A percentile compares a stretch with the other conserved stretches of the same genome.
Evolutionary conservation across 805 yeast species (phyloP).

Genomic region (Wickerhamiella cacticola): DNA sequence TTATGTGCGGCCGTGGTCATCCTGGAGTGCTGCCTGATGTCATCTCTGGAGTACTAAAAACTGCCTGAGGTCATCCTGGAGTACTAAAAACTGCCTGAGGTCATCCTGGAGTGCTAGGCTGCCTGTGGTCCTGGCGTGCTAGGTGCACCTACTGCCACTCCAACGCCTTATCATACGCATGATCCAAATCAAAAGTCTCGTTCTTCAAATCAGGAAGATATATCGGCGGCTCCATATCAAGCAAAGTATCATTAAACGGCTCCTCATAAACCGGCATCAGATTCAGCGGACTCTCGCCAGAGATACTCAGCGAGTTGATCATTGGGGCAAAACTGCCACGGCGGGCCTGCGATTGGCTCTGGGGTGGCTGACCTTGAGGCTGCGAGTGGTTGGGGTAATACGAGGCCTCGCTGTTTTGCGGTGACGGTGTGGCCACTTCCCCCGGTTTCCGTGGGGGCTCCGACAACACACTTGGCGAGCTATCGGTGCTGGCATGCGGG

Average conservation of each 20-base stretch:
- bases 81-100: no score
- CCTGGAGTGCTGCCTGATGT: no score
- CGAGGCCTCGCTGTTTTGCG: slow-evolving; percentile 3
- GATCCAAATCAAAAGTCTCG: background rate
- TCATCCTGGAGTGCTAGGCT: no score
- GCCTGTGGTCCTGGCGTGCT: no score
- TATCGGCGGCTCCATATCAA: slow-evolving; percentile 11
- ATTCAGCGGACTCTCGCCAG: background rate
- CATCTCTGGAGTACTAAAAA: no score
- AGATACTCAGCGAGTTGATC: background rate
- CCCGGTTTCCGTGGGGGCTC: background rate
- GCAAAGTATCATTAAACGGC: slow-evolving; percentile 5
- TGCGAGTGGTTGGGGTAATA: background rate
- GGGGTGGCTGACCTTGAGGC: background rate
- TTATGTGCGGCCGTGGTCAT: no score
- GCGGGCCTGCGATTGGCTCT: no score
- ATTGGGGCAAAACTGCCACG: no score
- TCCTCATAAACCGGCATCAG: slow-evolving; percentile 9
- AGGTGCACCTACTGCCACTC: slow-evolving; percentile 6
- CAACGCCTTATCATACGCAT: slow-evolving; percentile 1
- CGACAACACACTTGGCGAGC: slow-evolving; percentile 5
- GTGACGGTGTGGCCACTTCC: background rate
- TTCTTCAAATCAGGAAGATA: slow-evolving; percentile 8
- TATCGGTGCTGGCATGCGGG: slow-evolving; percentile 1
- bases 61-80: no score